Conservation (phyloP, 345 rosid species). For the Camelina hispida region DNA sequence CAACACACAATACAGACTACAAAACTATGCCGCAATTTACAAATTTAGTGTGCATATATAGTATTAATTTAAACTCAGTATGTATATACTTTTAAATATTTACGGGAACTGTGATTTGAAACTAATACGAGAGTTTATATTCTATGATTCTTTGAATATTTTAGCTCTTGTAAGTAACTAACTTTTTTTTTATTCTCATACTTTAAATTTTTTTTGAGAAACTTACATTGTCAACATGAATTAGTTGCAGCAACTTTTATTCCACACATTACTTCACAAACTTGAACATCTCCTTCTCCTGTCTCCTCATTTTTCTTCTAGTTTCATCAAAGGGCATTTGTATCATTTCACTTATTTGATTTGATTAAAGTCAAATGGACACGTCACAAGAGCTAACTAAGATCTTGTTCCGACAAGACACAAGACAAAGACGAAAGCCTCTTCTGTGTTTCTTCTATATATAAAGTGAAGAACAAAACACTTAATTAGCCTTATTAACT, state of each 20-base stretch:
- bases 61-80: no score
- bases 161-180: constrained; percentile 30
- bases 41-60: background rate
- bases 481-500: constrained; percentile 25
- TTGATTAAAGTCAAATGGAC: constrained; percentile 37
- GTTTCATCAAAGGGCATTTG: constrained; percentile 27
- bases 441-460: constrained; percentile 36
- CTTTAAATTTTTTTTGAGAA: no score
- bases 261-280: constrained; percentile 45
- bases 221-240: constrained; percentile 43
- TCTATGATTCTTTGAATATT: constrained; percentile 10
- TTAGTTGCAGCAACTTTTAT: constrained; percentile 49
- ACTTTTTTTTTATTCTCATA: background rate
- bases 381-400: constrained; percentile 42
- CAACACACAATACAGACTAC: background rate
- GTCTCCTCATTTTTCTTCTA: constrained; percentile 9
- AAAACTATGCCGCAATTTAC: background rate
- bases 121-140: background rate
- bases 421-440: constrained; percentile 33
- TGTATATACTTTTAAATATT: background rate
- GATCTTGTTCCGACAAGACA: constrained; percentile 44
- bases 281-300: constrained; percentile 35
- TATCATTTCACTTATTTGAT: constrained; percentile 1
- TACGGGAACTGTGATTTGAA: background rate
- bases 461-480: constrained; percentile 32